Conservation (phyloP, 2,329 filamentous ascomycete species). For the Talaromyces sp. region DNA sequence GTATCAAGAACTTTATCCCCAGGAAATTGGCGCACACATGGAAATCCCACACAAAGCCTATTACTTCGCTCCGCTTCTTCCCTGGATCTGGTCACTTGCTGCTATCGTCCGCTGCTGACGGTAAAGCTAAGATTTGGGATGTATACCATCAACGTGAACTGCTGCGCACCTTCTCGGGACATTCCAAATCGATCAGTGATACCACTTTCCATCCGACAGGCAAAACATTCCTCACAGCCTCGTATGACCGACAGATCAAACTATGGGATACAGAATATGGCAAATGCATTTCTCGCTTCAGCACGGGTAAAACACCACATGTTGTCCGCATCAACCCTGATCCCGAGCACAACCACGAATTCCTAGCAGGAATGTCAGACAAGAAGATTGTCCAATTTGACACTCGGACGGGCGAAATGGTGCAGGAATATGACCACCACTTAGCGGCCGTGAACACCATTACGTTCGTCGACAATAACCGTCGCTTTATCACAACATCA, state of each 20-base stretch:
- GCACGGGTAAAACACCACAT: conserved; percentile 90
- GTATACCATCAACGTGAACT: conserved; percentile 85
- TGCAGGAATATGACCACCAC: conserved; percentile 98
- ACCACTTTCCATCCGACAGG: conserved; percentile 80
- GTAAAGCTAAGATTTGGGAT: conserved; percentile 90
- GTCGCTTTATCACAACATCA: conserved; percentile 94
- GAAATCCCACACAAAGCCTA: conserved; percentile 77
- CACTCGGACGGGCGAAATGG: conserved; percentile 71
- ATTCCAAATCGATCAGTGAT: conserved; percentile 84
- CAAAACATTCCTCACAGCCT: conserved; percentile 80
- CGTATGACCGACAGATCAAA: conserved; percentile 94
- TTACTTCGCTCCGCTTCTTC: conserved; percentile 87
- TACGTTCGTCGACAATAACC: conserved; percentile 88
- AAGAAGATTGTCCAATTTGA: conserved; percentile 99
- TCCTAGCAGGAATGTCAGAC: conserved; percentile 93
- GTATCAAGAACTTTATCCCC: conserved; percentile 82
- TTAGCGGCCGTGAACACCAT: conserved; percentile 97
- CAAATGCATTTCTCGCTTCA: conserved; percentile 79
- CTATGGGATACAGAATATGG: conserved; percentile 98
- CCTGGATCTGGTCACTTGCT: conserved; percentile 81
- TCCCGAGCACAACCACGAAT: conserved; percentile 72
- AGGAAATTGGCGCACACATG: conserved; percentile 91
- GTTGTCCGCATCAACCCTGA: conserved; percentile 90
- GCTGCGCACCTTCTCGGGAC: conserved; percentile 83
- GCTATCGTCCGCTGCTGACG: conserved; percentile 83